Evolutionary conservation across 2,329 filamentous ascomycete genomes (phyloP).

Genomic region (Fusarium scirpi): DNA sequence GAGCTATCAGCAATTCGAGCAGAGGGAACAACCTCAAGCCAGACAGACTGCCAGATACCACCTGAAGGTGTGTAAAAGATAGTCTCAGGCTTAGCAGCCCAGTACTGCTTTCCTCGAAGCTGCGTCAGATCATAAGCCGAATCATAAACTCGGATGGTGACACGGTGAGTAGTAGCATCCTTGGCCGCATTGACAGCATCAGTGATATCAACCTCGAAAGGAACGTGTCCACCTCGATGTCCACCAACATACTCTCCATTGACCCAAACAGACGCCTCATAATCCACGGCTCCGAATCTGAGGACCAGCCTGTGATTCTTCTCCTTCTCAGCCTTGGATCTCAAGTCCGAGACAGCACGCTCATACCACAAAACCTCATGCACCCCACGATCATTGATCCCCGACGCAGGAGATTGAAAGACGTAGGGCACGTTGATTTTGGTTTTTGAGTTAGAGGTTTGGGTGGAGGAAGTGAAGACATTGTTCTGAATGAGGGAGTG

Average conservation of each 20-base stretch:
- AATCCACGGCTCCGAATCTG: conserved; percentile 72
- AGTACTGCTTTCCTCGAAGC: conserved; percentile 76
- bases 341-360: conserved; percentile 62
- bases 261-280: conserved; percentile 69
- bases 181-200: conserved; percentile 55
- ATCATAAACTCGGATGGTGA: conserved; percentile 71
- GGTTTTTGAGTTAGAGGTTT: conserved; percentile 57
- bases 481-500: conserved; percentile 62
- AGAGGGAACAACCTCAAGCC: conserved; percentile 66
- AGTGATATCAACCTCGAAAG: conserved; percentile 69
- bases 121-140: conserved; percentile 74
- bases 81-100: conserved; percentile 69
- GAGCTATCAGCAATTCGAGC: conserved; percentile 66
- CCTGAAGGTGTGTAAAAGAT: conserved; percentile 70
- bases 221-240: conserved; percentile 70
- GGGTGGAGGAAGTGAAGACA: conserved; percentile 48
- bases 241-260: conserved; percentile 64
- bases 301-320: conserved; percentile 60
- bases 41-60: conserved; percentile 70
- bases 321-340: conserved; percentile 56
- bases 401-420: conserved; percentile 73
- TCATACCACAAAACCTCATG: conserved; percentile 79
- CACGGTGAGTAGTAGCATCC: conserved; percentile 48
- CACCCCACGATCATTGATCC: conserved; percentile 69
- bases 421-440: conserved; percentile 73